Percentiles rank a stretch among this genome's conserved stretches.
These are phyloP conservation scores for Pleurotus sapidus DNA, from an alignment of 768 basidiomycete genomes.

Conservation along the genomic window DNA sequence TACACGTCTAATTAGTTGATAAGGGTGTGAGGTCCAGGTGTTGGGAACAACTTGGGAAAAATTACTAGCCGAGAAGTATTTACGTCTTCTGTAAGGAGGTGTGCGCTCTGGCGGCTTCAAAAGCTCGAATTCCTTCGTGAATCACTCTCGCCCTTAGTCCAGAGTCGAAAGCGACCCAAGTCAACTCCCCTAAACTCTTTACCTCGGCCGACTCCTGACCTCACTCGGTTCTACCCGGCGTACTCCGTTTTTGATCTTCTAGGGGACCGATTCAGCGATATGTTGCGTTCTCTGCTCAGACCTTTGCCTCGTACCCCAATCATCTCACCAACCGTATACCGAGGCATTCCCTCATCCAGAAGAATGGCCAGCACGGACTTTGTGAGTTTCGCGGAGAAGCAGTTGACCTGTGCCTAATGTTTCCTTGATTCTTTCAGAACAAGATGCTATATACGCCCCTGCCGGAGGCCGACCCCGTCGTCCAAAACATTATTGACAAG, in stretches of 20 bases:
- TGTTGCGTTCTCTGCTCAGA: conserved; percentile 8
- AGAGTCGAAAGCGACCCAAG: too few relatives aligned
- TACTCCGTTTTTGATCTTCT: conserved; percentile 8
- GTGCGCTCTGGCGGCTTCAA: too few relatives aligned
- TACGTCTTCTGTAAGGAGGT: too few relatives aligned
- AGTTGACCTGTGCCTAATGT: neutral
- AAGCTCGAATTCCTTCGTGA: too few relatives aligned
- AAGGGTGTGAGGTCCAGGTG: conserved; percentile 2
- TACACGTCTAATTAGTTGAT: conserved; percentile 1
- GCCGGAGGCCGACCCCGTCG: conserved; percentile 88
- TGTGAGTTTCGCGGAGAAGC: conserved; percentile 4
- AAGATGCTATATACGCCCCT: conserved; percentile 85
- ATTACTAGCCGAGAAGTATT: too few relatives aligned
- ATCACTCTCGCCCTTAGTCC: too few relatives aligned
- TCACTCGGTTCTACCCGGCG: conserved; percentile 8
- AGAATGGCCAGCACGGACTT: conserved; percentile 12
- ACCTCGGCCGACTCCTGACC: conserved; percentile 5
- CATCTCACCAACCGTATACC: neutral
- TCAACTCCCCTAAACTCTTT: neutral
- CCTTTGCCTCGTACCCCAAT: conserved; percentile 4
- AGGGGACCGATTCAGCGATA: conserved; percentile 1
- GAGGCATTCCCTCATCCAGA: neutral
- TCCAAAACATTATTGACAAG: conserved; percentile 97
- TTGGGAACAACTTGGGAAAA: too few relatives aligned
- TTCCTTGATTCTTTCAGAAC: conserved; percentile 57